Evolutionary conservation across 139 green algal genomes (phyloP).

Genomic region (Nannochloris sp.): DNA sequence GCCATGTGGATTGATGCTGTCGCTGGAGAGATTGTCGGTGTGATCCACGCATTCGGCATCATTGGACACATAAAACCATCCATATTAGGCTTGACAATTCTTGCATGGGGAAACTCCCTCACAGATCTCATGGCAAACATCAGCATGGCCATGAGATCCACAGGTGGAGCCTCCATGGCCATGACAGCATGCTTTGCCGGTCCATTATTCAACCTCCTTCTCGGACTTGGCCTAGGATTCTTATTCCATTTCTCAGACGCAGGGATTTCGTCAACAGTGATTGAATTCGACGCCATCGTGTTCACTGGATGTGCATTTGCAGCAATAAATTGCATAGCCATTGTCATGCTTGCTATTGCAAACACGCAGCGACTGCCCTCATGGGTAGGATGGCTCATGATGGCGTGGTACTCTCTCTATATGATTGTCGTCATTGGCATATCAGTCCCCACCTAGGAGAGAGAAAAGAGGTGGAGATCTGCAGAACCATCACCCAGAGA

Average conservation of each 20-base stretch:
- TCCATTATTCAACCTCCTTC: slow-evolving; percentile 85
- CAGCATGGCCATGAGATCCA: slow-evolving; percentile 54
- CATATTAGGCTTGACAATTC: slow-evolving; percentile 74
- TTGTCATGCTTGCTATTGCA: slow-evolving; percentile 41
- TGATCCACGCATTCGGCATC: slow-evolving; percentile 55
- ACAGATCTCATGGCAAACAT: slow-evolving; percentile 76
- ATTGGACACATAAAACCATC: slow-evolving; percentile 42
- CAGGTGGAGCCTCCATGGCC: slow-evolving; percentile 54
- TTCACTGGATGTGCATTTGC: slow-evolving; percentile 48
- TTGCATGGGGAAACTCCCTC: slow-evolving; percentile 84
- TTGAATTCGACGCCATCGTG: slow-evolving; percentile 44
- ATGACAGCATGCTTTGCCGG: slow-evolving; percentile 87
- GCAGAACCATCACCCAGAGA: too few relatives aligned
- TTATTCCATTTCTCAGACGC: slow-evolving; percentile 8
- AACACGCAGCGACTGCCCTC: slow-evolving; percentile 40
- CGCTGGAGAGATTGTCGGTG: slow-evolving; percentile 54
- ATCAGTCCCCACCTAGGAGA: not conserved
- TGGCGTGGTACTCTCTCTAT: slow-evolving; percentile 58
- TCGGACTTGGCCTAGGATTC: slow-evolving; percentile 40
- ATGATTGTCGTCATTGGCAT: slow-evolving; percentile 21
- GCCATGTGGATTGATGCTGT: slow-evolving; percentile 72
- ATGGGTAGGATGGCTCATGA: slow-evolving; percentile 57
- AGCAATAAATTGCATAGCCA: slow-evolving; percentile 41
- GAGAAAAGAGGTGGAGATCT: too few relatives aligned
- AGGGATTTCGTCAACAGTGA: slow-evolving; percentile 7